Evolutionary conservation across 768 basidiomycete species (phyloP).

Genomic region (Pholiota microspora): DNA sequence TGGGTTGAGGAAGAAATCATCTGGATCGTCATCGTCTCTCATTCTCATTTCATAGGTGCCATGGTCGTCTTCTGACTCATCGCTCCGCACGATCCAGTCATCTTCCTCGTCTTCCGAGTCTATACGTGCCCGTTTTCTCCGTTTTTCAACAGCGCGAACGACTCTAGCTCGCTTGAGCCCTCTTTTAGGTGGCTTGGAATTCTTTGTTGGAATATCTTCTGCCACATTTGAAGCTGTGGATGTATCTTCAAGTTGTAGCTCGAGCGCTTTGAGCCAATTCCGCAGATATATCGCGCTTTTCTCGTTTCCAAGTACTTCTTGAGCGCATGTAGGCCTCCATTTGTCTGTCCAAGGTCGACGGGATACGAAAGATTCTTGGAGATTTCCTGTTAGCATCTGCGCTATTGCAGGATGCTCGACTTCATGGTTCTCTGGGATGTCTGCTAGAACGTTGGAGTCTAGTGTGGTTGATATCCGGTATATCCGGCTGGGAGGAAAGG

Average conservation of each 20-base stretch:
- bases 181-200: conserved; percentile 25
- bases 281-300: conserved; percentile 65
- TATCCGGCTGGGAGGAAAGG: conserved; percentile 1
- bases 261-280: conserved; percentile 76
- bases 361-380: conserved; percentile 21
- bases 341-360: conserved; percentile 67
- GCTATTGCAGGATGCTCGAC: conserved; percentile 50
- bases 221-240: conserved; percentile 6
- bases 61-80: conserved; percentile 36
- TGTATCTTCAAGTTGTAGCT: conserved; percentile 44
- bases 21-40: conserved; percentile 20
- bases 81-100: conserved; percentile 55
- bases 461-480: conserved; percentile 3
- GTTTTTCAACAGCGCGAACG: conserved; percentile 49
- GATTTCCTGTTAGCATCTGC: conserved; percentile 29
- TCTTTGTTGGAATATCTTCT: conserved; percentile 20
- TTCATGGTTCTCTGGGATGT: conserved; percentile 29
- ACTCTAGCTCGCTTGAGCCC: conserved; percentile 59
- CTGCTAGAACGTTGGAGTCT: conserved; percentile 4
- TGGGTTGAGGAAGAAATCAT: conserved; percentile 14
- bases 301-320: conserved; percentile 80
- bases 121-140: conserved; percentile 53
- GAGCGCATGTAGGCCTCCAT: conserved; percentile 72
- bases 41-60: conserved; percentile 14
- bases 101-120: conserved; percentile 58